Conservation (phyloP, 2,329 filamentous ascomycete genomes). For the Monilinia vaccinii-corymbosi region DNA sequence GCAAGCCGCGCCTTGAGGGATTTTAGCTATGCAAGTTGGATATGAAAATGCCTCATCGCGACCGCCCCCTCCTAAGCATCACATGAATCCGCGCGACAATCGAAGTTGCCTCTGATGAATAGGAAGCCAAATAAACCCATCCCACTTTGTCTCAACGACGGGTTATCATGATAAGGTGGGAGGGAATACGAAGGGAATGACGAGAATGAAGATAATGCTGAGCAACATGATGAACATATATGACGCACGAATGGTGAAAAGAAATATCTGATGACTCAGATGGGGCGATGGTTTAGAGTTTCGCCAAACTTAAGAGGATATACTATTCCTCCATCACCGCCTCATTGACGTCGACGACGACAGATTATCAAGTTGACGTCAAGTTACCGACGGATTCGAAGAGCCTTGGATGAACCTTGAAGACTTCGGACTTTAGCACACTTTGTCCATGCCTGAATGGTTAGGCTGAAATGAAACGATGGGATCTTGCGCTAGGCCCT, state of each 20-base stretch:
- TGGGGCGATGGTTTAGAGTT: background rate
- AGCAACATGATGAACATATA: background rate
- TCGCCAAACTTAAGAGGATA: background rate
- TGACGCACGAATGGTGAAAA: background rate
- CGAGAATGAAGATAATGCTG: constrained; percentile 8
- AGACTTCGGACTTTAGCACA: too few relatives aligned
- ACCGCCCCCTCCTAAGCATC: background rate
- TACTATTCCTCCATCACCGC: background rate
- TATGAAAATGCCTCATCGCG: constrained; percentile 6
- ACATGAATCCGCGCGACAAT: background rate
- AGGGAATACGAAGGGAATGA: background rate
- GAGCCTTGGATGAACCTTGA: background rate
- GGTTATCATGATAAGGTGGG: background rate
- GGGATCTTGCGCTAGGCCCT: background rate
- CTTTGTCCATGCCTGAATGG: background rate
- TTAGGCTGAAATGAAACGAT: background rate
- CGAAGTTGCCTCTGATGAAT: background rate
- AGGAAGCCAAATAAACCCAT: background rate
- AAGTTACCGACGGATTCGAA: background rate
- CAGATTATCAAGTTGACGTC: too few relatives aligned
- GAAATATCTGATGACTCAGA: background rate
- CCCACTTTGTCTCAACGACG: background rate
- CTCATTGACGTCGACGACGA: background rate
- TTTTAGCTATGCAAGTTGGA: background rate
- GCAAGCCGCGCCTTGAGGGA: constrained; percentile 1